These are phyloP conservation scores for Auricularia heimuer DNA, from an alignment of 768 basidiomycete species.

Conservation along the genomic window DNA sequence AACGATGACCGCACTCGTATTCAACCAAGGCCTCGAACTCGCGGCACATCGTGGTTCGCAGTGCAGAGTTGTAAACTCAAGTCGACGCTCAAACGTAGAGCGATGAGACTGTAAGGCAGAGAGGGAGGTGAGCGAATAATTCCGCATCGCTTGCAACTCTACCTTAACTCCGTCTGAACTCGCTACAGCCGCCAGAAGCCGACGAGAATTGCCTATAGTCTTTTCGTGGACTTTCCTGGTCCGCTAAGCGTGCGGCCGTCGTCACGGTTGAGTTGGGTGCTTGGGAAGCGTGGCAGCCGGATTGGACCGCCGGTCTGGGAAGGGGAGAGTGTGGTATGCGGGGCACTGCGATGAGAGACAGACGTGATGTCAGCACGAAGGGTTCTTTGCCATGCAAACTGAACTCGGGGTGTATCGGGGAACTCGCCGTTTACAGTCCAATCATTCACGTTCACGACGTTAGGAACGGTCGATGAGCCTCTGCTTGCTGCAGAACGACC, in stretches of 20 bases:
- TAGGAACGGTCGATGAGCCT: constrained; percentile 5
- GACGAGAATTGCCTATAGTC: neutral
- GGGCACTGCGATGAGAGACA: neutral
- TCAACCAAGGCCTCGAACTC: too few relatives aligned
- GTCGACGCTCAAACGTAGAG: too few relatives aligned
- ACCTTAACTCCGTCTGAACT: too few relatives aligned
- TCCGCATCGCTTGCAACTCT: too few relatives aligned
- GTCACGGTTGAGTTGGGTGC: neutral
- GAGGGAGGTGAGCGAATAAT: too few relatives aligned
- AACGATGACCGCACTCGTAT: too few relatives aligned
- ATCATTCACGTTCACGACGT: constrained; percentile 39
- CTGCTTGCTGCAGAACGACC: constrained; percentile 26
- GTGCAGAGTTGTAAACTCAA: too few relatives aligned
- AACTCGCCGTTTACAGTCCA: constrained; percentile 72
- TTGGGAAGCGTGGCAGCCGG: neutral
- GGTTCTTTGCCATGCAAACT: neutral
- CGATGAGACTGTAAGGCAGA: too few relatives aligned
- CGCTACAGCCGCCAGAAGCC: too few relatives aligned
- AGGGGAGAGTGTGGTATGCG: neutral
- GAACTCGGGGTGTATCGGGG: neutral
- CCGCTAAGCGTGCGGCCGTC: neutral
- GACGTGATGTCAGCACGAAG: neutral
- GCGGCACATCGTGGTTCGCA: too few relatives aligned
- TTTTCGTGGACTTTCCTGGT: neutral
- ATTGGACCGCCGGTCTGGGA: neutral